Percentiles rank a stretch among this genome's conserved stretches.
Evolutionary conservation across 768 basidiomycete genomes (phyloP).

Genomic region (Naganishia antarctica): DNA sequence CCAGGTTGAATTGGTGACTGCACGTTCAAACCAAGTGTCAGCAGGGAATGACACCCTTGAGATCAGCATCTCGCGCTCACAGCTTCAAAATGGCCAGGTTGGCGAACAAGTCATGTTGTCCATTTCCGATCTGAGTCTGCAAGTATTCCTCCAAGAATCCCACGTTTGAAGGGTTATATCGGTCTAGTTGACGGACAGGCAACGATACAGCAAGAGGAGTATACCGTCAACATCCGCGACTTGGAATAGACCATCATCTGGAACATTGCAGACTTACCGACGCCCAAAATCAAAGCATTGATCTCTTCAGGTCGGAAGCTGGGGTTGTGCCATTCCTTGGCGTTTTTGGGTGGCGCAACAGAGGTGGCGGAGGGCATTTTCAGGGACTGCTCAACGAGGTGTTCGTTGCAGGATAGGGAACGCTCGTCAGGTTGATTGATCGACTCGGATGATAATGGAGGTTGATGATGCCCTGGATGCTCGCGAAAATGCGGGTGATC

Average conservation of each 20-base stretch:
- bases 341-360: constrained; percentile 38
- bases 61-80: constrained; percentile 49
- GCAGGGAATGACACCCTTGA: background rate
- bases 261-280: constrained; percentile 37
- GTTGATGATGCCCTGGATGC: no score
- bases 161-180: constrained; percentile 94
- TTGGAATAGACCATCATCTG: no score
- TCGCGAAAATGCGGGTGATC: background rate
- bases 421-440: no score
- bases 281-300: constrained; percentile 61
- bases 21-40: no score
- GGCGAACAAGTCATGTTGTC: constrained; percentile 89
- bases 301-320: constrained; percentile 77
- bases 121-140: constrained; percentile 82
- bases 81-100: constrained; percentile 92
- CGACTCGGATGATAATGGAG: no score
- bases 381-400: no score
- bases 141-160: constrained; percentile 93
- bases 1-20: constrained; percentile 80
- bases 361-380: constrained; percentile 30
- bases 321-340: constrained; percentile 53
- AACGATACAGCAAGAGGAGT: no score
- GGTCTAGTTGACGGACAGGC: constrained; percentile 59
- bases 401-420: no score
- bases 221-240: no score